Evolutionary conservation across 176 grass and related monocot species (phyloP).

Genomic region (Raddia guianensis): DNA sequence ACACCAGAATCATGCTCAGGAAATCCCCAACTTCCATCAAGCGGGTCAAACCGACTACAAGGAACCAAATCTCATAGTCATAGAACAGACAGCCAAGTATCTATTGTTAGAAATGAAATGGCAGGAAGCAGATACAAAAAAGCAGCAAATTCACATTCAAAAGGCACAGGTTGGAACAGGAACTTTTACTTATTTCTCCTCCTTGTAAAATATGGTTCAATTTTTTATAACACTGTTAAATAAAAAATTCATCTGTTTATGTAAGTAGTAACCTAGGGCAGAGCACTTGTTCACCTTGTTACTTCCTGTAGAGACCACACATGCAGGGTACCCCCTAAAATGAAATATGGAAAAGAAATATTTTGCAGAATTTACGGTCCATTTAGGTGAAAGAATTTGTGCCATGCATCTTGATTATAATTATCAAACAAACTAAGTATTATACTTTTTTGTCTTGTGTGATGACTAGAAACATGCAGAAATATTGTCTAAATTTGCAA

Average conservation of each 20-base stretch:
- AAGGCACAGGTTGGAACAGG: constrained; percentile 46
- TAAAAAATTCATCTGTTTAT: constrained; percentile 4
- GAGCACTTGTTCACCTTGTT: background rate
- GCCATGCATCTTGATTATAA: background rate
- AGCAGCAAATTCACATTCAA: constrained; percentile 18
- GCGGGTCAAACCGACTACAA: constrained; percentile 22
- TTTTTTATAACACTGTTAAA: background rate
- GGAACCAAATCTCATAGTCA: constrained; percentile 38
- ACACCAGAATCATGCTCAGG: constrained; percentile 23
- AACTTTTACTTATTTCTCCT: background rate
- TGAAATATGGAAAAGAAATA: background rate
- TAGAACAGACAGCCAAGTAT: constrained; percentile 21
- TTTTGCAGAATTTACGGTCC: background rate
- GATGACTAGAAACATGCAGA: background rate
- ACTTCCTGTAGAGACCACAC: background rate
- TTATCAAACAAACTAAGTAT: background rate
- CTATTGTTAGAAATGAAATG: constrained; percentile 35
- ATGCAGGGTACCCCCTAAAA: background rate
- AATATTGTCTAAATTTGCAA: constrained; percentile 3
- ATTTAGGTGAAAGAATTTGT: constrained; percentile 6
- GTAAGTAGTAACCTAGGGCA: background rate
- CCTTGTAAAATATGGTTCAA: background rate
- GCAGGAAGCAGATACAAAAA: constrained; percentile 41
- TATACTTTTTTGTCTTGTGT: background rate
- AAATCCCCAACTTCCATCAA: constrained; percentile 40